Base-by-base conservation (phyloP, 192 early-diverging fungal species). In the Coemansia sp. region DNA sequence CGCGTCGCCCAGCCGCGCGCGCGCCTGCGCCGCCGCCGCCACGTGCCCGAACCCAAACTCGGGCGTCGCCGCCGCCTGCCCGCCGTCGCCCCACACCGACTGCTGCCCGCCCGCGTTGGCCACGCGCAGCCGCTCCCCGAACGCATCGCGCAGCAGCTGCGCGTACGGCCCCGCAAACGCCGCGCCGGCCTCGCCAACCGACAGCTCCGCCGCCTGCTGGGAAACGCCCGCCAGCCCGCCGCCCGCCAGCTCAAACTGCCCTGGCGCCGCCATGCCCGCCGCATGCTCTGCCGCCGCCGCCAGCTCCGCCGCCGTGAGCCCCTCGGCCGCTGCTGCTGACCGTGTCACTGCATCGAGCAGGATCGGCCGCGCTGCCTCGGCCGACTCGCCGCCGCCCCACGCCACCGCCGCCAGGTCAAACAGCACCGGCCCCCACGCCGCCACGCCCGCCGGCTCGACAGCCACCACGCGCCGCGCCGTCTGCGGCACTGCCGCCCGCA, bases 41-140 rank as follows among this genome's bases (percentile, higher is more conserved):
- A 90, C 77, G 41, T 82, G 77, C 37, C 93, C 93, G 60, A 90
- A 91, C 25, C 90, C 93, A 76, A 86, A 93, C 77, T 95, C 91
- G 41, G 90, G 89, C 50, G 77, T 87, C n/a, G 83, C 76, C 52
- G 77, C 64, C 10, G 58, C 63, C 19, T 60, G 37, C n/a, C 75
- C 71, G 42, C 67, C 49, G n/a, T 69, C 58, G 46, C 81, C 82
- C 88, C 88, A 88, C 52, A 92, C 80, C 50, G 90, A 85, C n/a
- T 62, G 35, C 54, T 80, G 73, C 45, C 83, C 79, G 52, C 84
- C 63, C 1, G 86, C 88, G 71, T 95, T 95, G 46, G 88, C 86
- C 8, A 95, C 80, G 42, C 84, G 68, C 50, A 92, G 80, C 27
- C 90, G 86, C 42, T 82, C 69, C 41, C 65, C 76, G 63, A 93